These are phyloP conservation scores for Cymbopogon flexuosus DNA, from an alignment of 202 grass and related monocot genomes.

Conservation along the genomic window DNA sequence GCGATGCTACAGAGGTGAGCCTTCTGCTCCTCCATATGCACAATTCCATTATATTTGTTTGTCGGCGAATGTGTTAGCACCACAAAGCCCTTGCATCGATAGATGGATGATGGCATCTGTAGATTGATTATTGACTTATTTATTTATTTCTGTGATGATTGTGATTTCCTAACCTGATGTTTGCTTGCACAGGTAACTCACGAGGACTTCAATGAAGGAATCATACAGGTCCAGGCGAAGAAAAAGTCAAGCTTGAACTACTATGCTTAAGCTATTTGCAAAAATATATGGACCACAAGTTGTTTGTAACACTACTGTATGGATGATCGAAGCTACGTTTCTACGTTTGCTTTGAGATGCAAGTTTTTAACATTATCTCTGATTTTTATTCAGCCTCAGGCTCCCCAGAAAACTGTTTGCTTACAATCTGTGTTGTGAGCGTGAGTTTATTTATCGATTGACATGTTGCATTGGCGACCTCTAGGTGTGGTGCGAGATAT, in stretches of 20 bases:
- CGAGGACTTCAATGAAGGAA: constrained; percentile 94
- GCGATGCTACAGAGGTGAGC: constrained; percentile 83
- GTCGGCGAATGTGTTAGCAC: neutral
- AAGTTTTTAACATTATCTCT: neutral
- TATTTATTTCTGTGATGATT: neutral
- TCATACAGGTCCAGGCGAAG: constrained; percentile 87
- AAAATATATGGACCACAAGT: neutral
- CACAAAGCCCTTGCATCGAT: neutral
- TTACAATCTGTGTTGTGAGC: neutral
- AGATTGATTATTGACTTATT: neutral
- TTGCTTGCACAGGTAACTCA: constrained; percentile 57
- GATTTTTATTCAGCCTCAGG: neutral
- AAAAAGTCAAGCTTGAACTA: constrained; percentile 94
- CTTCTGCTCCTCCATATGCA: neutral
- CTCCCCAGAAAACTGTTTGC: neutral
- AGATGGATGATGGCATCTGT: neutral
- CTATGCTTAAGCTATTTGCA: constrained; percentile 61
- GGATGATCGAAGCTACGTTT: neutral
- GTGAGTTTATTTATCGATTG: neutral
- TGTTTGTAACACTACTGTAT: constrained; percentile 14
- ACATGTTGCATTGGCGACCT: neutral
- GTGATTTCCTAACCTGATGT: neutral
- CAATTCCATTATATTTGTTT: neutral
- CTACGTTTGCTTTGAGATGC: constrained; percentile 7
- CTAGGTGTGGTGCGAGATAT: neutral